These are phyloP conservation scores for Thoreauomyces humboldtii DNA, from an alignment of 192 early-diverging fungal species.

Conservation along the genomic window DNA sequence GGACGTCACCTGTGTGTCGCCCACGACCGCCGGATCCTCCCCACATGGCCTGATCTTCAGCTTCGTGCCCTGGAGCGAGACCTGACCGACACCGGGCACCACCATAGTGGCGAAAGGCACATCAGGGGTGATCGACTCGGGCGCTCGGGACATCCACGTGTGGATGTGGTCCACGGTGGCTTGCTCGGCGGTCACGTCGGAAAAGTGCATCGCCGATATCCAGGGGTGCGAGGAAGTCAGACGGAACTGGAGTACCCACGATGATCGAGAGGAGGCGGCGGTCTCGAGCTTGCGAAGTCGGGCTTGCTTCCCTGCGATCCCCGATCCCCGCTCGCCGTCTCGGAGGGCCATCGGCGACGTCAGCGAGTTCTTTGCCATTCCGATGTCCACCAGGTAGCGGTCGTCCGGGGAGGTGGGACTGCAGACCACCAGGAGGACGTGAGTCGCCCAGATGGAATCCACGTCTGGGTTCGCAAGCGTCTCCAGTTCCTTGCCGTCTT, in stretches of 20 bases:
- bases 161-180: conserved; percentile 2
- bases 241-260: background rate
- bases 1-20: background rate
- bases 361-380: conserved; percentile 3
- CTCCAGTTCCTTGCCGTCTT: background rate
- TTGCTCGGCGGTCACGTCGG: background rate
- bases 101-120: conserved; percentile 5
- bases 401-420: background rate
- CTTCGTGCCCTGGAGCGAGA: background rate
- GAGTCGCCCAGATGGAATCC: background rate
- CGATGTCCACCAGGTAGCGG: background rate
- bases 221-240: background rate
- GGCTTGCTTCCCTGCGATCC: background rate
- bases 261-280: background rate
- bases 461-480: background rate
- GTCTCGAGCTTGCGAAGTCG: background rate
- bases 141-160: background rate
- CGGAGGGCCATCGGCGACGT: background rate
- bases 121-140: background rate
- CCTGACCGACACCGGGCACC: background rate
- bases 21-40: background rate
- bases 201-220: background rate
- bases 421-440: background rate
- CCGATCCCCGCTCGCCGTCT: background rate
- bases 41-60: background rate